These are phyloP conservation scores for Pyrrhoderma noxium DNA, from an alignment of 1,284 basidiomycete genomes.

Conservation along the genomic window DNA sequence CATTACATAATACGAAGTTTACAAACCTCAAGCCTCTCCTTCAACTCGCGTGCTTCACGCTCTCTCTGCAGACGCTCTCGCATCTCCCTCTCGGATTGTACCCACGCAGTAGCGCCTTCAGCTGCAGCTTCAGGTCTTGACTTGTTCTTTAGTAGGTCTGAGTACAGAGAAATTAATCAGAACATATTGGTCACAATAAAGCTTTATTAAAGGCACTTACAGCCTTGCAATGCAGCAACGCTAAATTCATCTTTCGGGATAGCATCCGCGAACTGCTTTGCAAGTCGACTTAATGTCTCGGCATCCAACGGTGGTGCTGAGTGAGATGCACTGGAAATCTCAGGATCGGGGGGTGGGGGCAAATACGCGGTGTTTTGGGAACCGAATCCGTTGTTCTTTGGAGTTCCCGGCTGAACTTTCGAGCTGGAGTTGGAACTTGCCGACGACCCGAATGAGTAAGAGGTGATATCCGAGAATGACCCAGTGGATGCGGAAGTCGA, in stretches of 20 bases:
- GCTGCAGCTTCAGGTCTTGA: slow-evolving; percentile 67
- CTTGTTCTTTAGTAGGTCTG: slow-evolving; percentile 76
- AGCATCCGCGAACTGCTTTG: slow-evolving; percentile 64
- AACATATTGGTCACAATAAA: not conserved
- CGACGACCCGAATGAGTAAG: slow-evolving; percentile 14
- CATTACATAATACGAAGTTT: slow-evolving; percentile 18
- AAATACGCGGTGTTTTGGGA: slow-evolving; percentile 54
- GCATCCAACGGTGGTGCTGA: slow-evolving; percentile 57
- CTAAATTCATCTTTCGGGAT: slow-evolving; percentile 78
- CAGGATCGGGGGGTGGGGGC: slow-evolving; percentile 56
- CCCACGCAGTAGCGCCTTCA: slow-evolving; percentile 58
- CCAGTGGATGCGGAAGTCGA: slow-evolving; percentile 20
- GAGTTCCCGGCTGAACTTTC: slow-evolving; percentile 16
- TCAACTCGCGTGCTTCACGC: slow-evolving; percentile 57
- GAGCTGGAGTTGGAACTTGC: slow-evolving; percentile 24
- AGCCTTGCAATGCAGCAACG: slow-evolving; percentile 80
- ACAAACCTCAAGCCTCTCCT: slow-evolving; percentile 56
- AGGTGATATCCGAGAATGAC: slow-evolving; percentile 12
- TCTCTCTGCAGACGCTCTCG: slow-evolving; percentile 61
- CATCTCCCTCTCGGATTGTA: slow-evolving; percentile 62
- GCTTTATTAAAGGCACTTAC: slow-evolving; percentile 38
- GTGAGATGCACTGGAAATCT: slow-evolving; percentile 48
- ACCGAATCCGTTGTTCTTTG: slow-evolving; percentile 37
- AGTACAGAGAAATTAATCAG: slow-evolving; percentile 2
- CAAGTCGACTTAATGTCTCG: slow-evolving; percentile 52